Conservation (phyloP, 179 eudicot species). For the Spinacia oleracea region DNA sequence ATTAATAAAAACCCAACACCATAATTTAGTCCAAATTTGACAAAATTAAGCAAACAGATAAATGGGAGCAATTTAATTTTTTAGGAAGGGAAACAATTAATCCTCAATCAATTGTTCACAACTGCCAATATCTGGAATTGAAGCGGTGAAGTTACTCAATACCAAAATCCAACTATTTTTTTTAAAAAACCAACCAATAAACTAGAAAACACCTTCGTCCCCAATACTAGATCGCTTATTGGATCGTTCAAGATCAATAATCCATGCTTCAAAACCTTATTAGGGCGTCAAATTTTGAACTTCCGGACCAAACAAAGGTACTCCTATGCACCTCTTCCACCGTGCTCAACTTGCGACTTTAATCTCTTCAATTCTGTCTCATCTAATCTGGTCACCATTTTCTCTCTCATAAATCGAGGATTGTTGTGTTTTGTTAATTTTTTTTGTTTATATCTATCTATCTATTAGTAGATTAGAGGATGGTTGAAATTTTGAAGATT, state of each 20-base stretch:
- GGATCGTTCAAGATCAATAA: constrained; percentile 58
- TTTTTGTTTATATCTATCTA: too few relatives aligned
- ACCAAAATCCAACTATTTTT: not conserved
- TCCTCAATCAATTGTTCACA: too few relatives aligned
- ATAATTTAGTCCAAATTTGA: too few relatives aligned
- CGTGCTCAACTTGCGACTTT: constrained; percentile 80
- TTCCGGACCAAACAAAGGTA: constrained; percentile 70
- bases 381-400: constrained; percentile 81
- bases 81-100: too few relatives aligned
- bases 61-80: too few relatives aligned
- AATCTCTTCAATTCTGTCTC: constrained; percentile 58
- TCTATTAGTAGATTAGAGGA: too few relatives aligned
- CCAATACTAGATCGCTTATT: constrained; percentile 71
- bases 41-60: too few relatives aligned
- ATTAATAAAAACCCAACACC: constrained; percentile 3
- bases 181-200: not conserved
- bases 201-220: constrained; percentile 55
- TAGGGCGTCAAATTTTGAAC: constrained; percentile 82
- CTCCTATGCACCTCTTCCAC: constrained; percentile 92
- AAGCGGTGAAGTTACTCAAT: not conserved
- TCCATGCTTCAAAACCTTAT: constrained; percentile 75
- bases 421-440: too few relatives aligned
- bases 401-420: not conserved
- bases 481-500: too few relatives aligned
- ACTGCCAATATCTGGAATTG: too few relatives aligned